Evolutionary conservation across 1,284 basidiomycete genomes (phyloP), one percentile per base, ranked within the genome.

Genomic region (Sutorius eximius): DNA sequence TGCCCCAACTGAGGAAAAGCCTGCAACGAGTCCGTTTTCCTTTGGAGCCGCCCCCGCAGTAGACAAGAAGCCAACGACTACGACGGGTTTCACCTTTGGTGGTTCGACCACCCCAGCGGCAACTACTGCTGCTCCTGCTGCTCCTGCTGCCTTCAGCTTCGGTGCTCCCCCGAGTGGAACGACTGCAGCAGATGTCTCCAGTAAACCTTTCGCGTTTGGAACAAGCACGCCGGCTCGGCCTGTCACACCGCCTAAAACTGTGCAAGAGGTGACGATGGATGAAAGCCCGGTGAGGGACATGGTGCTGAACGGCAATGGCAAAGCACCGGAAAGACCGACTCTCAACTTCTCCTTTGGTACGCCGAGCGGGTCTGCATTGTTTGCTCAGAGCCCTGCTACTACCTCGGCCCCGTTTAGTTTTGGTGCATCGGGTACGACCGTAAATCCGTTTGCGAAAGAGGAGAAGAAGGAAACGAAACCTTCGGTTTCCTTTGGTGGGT

Each of bases 261-360:
- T 80, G 45, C 76, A 81, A 51, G 85, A 84, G 58, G 79, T 85
- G 61, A 79, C 71, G 45, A 87, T 87, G 85, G 85, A 87, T 45
- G 85, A 87, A 68, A 87, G 85, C 58, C 85, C 85, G 1, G 81
- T 77, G 4, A 75, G 86, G 54, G 84, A 83, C 22, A 63, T 76
- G 50, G 73, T 72, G 53, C 66, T 63, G 15, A 78, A 74, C 59
- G 71, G 67, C 18, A 65, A 38, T 37, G 33, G 49, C 20, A 70
- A 70, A 44, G 56, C 67, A 52, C 57, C 63, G 59, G 72, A 63
- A 66, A 71, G 72, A 53, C 75, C 74, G 18, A 72, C 71, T 1
- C 65, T 76, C n/a, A 71, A 65, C 45, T 84, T 83, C 55, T 69
- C 78, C 1, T 84, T 83, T 45, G 58, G 43, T 18, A 53, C 65